Evolutionary conservation across 129 eudicot genomes (phyloP).

Genomic region (Flaveria linearis): DNA sequence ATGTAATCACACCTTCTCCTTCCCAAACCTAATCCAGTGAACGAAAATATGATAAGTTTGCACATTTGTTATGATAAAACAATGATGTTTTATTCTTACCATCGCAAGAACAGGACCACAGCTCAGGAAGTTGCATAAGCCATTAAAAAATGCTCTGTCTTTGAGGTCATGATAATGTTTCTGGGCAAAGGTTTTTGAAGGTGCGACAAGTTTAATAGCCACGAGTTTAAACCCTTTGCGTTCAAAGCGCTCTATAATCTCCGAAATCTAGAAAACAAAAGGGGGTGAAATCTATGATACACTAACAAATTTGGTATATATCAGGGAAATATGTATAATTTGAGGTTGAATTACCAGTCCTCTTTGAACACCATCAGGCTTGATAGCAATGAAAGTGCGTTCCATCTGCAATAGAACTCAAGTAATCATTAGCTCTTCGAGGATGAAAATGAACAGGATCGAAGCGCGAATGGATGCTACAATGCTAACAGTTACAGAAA

Average conservation of each 20-base stretch:
- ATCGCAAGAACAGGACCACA: constrained; percentile 98
- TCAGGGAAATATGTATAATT: constrained; percentile 12
- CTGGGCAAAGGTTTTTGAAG: constrained; percentile 89
- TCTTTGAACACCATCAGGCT: too few relatives aligned
- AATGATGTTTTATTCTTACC: constrained; percentile 42
- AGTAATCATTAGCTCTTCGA: too few relatives aligned
- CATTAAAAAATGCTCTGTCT: constrained; percentile 87
- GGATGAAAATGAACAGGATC: too few relatives aligned
- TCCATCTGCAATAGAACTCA: too few relatives aligned
- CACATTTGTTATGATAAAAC: background rate
- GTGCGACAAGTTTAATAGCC: constrained; percentile 75
- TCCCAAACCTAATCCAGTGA: constrained; percentile 79
- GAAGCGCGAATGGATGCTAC: too few relatives aligned
- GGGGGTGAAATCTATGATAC: background rate
- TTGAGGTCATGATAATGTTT: constrained; percentile 94
- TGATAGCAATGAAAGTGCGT: too few relatives aligned
- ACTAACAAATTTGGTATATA: constrained; percentile 12
- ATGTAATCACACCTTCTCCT: constrained; percentile 97
- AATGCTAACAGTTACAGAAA: too few relatives aligned
- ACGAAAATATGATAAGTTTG: background rate
- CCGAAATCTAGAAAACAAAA: constrained; percentile 62
- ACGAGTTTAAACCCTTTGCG: constrained; percentile 96
- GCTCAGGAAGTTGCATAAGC: constrained; percentile 92
- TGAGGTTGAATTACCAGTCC: too few relatives aligned
- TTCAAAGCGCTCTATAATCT: constrained; percentile 85